Conservation (phyloP, 2,329 filamentous ascomycete genomes). For the Berkeleyomyces rouxiae region DNA sequence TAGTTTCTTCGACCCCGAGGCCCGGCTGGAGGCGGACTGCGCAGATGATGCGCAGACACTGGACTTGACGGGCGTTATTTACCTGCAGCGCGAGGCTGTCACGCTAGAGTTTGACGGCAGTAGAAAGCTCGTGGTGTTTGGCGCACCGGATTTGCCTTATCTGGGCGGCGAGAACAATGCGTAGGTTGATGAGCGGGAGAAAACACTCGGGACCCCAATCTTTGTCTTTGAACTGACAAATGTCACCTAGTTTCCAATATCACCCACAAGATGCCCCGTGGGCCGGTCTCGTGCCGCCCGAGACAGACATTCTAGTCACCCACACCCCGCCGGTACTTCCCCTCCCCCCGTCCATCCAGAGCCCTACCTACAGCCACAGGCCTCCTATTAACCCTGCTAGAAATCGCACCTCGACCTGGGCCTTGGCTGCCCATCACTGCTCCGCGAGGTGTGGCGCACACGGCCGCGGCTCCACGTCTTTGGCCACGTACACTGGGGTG, state of each 20-base stretch:
- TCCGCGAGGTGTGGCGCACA: slow-evolving; percentile 57
- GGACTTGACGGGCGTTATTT: slow-evolving; percentile 48
- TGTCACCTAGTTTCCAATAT: slow-evolving; percentile 33
- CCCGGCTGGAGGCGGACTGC: slow-evolving; percentile 37
- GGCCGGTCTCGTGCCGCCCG: slow-evolving; percentile 50
- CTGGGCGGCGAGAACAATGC: slow-evolving; percentile 33
- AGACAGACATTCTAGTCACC: slow-evolving; percentile 65
- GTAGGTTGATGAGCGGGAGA: not conserved
- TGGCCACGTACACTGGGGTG: slow-evolving; percentile 66
- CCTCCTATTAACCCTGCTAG: slow-evolving; percentile 19
- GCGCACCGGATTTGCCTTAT: slow-evolving; percentile 61
- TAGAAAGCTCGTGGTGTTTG: slow-evolving; percentile 55
- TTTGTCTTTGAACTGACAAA: no score
- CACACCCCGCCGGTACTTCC: slow-evolving; percentile 53
- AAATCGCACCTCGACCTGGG: slow-evolving; percentile 52
- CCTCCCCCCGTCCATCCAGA: not conserved
- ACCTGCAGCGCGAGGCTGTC: slow-evolving; percentile 51
- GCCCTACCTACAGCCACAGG: not conserved
- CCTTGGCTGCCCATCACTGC: slow-evolving; percentile 53
- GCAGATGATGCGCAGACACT: slow-evolving; percentile 22
- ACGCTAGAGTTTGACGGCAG: slow-evolving; percentile 42
- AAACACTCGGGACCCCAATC: no score
- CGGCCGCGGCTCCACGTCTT: slow-evolving; percentile 66
- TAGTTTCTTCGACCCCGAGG: slow-evolving; percentile 58
- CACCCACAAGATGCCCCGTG: slow-evolving; percentile 33